phyloP scores from a whole-genome alignment of 2,329 filamentous ascomycete species.

The Amesomyces nigricolor region DNA sequence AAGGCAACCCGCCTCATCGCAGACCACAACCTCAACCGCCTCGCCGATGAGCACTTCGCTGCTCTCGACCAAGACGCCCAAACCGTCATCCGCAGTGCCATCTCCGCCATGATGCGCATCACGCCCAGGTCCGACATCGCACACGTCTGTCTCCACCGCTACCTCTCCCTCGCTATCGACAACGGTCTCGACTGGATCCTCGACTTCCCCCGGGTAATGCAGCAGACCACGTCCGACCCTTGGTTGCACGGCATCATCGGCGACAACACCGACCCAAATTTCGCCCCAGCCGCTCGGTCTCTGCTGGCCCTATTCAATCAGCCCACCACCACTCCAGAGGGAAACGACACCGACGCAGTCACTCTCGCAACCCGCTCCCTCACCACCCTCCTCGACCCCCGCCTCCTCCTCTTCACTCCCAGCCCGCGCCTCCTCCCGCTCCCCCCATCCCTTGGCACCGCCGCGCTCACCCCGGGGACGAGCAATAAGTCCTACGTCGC shows the following conservation, averaged over 20 bases:
- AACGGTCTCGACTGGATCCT: constrained; percentile 10
- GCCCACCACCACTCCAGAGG: neutral
- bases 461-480: constrained; percentile 2
- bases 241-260: constrained; percentile 1
- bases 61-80: neutral
- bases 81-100: neutral
- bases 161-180: constrained; percentile 9
- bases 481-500: constrained; percentile 21
- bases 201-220: constrained; percentile 14
- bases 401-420: constrained; percentile 13
- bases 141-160: neutral
- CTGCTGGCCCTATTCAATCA: constrained; percentile 5
- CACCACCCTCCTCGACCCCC: constrained; percentile 16
- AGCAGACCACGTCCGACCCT: neutral
- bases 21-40: constrained; percentile 1
- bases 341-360: too few relatives aligned
- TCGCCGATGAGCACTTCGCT: neutral
- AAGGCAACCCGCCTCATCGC: constrained; percentile 11
- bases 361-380: neutral
- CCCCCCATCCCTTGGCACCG: neutral
- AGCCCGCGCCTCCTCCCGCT: constrained; percentile 17
- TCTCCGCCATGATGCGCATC: neutral
- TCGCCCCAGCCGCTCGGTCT: neutral
- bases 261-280: neutral
- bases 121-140: neutral